These are phyloP conservation scores for Alternaria metachromatica DNA, from an alignment of 2,329 filamentous ascomycete genomes.

Conservation along the genomic window DNA sequence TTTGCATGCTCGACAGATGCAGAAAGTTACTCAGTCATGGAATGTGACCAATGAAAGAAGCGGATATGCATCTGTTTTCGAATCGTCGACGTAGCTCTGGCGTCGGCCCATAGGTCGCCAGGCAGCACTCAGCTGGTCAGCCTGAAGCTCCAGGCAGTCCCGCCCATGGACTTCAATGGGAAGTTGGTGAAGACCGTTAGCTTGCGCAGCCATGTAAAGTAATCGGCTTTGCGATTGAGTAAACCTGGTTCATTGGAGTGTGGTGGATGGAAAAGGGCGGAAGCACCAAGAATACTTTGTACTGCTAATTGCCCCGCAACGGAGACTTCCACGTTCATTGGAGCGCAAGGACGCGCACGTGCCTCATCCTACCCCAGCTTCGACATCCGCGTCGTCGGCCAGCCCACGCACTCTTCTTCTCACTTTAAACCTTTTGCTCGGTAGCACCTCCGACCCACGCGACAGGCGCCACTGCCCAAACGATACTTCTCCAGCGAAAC, in stretches of 20 bases:
- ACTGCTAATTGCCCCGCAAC: neutral
- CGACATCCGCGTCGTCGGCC: neutral
- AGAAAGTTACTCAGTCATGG: constrained; percentile 14
- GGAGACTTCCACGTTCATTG: neutral
- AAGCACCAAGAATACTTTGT: neutral
- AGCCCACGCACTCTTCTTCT: neutral
- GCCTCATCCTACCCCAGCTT: neutral
- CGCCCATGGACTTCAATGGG: constrained; percentile 11
- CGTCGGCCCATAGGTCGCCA: constrained; percentile 13
- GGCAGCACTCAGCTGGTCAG: constrained; percentile 37
- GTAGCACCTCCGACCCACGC: constrained; percentile 9
- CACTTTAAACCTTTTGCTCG: neutral
- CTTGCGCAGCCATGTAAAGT: neutral
- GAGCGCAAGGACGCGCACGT: neutral
- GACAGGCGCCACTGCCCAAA: constrained; percentile 17
- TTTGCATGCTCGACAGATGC: constrained; percentile 1
- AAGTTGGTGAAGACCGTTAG: neutral
- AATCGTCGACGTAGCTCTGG: constrained; percentile 5
- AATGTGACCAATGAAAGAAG: neutral
- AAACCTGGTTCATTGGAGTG: neutral
- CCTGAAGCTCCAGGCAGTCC: constrained; percentile 12
- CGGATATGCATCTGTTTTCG: neutral
- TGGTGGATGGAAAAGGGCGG: constrained; percentile 1
- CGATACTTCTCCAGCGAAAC: neutral
- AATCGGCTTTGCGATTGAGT: neutral